Percentiles rank a stretch among this genome's conserved stretches.
Evolutionary conservation across 768 basidiomycete genomes (phyloP).

Genomic region (Chalciporus piperatus): DNA sequence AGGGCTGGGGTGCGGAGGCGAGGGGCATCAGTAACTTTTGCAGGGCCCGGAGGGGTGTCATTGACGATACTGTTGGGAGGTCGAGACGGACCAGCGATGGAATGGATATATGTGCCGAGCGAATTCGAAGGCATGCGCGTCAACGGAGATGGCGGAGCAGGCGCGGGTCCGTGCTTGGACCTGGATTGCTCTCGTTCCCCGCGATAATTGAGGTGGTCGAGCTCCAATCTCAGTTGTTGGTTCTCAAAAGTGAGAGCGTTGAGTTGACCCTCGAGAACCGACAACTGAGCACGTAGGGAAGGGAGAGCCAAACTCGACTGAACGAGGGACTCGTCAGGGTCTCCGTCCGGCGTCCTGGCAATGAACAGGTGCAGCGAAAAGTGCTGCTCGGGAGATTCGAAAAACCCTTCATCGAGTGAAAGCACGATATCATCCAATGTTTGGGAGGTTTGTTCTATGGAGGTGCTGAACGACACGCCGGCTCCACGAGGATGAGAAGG

Average conservation of each 20-base stretch:
- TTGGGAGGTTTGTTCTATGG: slow-evolving; percentile 39
- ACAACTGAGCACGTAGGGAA: slow-evolving; percentile 38
- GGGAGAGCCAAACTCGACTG: slow-evolving; percentile 52
- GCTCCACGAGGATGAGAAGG: slow-evolving; percentile 58
- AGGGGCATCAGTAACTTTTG: too few species aligned
- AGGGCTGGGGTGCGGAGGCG: too few species aligned
- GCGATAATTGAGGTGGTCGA: slow-evolving; percentile 8
- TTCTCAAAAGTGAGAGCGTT: slow-evolving; percentile 23
- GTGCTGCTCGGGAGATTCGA: slow-evolving; percentile 42
- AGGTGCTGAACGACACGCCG: slow-evolving; percentile 53
- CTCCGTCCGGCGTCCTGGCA: slow-evolving; percentile 25
- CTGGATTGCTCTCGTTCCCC: slow-evolving; percentile 14
- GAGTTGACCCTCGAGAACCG: slow-evolving; percentile 36
- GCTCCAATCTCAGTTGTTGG: slow-evolving; percentile 25
- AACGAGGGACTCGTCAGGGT: slow-evolving; percentile 36
- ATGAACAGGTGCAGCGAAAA: slow-evolving; percentile 59
- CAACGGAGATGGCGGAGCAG: not conserved
- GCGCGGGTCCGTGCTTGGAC: not conserved
- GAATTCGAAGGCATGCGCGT: not conserved
- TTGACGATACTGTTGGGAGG: too few species aligned
- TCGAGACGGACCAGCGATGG: slow-evolving; percentile 24
- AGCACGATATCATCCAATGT: slow-evolving; percentile 48
- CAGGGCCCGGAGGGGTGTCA: too few species aligned
- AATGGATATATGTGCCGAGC: slow-evolving; percentile 11
- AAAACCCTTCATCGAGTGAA: slow-evolving; percentile 40